phyloP scores from a whole-genome alignment of 2,329 filamentous ascomycete species.

The Colletotrichum musae region DNA sequence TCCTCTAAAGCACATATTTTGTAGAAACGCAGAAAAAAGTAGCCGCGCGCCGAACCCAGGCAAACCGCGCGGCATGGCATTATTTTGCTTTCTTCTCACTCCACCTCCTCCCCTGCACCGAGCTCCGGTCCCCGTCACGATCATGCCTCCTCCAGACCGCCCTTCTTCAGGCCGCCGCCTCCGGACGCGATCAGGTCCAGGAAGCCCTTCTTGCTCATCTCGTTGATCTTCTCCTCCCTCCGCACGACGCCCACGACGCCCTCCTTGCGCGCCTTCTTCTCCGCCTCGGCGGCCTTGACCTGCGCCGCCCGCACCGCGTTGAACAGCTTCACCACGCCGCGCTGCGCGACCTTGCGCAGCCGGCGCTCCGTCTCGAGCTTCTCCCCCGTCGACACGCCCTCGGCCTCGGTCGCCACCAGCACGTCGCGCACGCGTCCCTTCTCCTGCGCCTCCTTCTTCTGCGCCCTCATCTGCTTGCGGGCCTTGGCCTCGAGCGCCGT shows the following conservation, averaged over 20 bases:
- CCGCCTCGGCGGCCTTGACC: slow-evolving; percentile 86
- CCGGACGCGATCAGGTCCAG: slow-evolving; percentile 86
- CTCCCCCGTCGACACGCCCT: slow-evolving; percentile 63
- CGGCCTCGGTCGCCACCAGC: slow-evolving; percentile 69
- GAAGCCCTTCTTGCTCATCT: slow-evolving; percentile 98
- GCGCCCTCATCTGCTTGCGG: slow-evolving; percentile 81
- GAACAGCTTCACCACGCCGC: slow-evolving; percentile 96
- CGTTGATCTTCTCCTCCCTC: slow-evolving; percentile 89
- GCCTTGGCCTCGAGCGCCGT: slow-evolving; percentile 86
- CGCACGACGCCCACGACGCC: slow-evolving; percentile 84
- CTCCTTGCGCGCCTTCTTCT: slow-evolving; percentile 76
- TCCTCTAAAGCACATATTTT: slow-evolving; percentile 37
- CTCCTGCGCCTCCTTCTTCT: slow-evolving; percentile 84
- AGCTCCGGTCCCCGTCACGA: too few species aligned
- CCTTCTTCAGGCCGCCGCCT: slow-evolving; percentile 72
- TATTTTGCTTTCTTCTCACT: slow-evolving; percentile 15
- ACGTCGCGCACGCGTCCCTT: slow-evolving; percentile 93
- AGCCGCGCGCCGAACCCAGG: slow-evolving; percentile 19
- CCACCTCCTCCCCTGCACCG: background rate
- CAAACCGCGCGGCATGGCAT: slow-evolving; percentile 31
- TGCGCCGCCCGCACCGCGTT: slow-evolving; percentile 95
- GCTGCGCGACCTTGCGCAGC: slow-evolving; percentile 88
- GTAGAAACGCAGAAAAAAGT: slow-evolving; percentile 10
- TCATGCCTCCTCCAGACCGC: slow-evolving; percentile 70
- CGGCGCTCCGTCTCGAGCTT: slow-evolving; percentile 81